Base-by-base conservation (phyloP, 495 filamentous ascomycete genomes). In the Penicillium paradoxum region DNA sequence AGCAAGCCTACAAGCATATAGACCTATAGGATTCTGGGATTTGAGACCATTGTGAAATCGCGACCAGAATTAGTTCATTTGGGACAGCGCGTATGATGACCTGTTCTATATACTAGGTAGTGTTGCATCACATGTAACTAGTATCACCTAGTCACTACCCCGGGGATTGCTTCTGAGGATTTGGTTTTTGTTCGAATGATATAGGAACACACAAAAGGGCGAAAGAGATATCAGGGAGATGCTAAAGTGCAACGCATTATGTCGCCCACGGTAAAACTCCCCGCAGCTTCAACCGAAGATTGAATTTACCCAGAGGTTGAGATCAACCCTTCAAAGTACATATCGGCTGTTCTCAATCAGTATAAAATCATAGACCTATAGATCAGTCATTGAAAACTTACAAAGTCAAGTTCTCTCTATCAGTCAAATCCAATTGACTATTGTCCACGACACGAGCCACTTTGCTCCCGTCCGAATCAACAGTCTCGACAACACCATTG, bases 381-480 rank as follows among this genome's bases (percentile, higher is more conserved):
- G 18, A 18, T 8, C 5, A 15, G 15, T 8, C 6, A 6, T 10
- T n/a, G n/a, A 41, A 10, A 48, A 66, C 68, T 65, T 48, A 71
- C 68, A 74, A 74, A 1, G 59, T 66, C 47, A 73, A 51, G 53
- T 74, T 74, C 53, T 73, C 70, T 27, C 57, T 55, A 51, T 74
- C 70, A n/a, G 71, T 73, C 38, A 74, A 49, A 58, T 74, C 71
- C 36, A 74, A 50, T 42, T 73, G 71, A 44, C 54, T 72, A 22
- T 62, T 62, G 45, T 73, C 66, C 4, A 73, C 69, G 3, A 71
- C 60, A 33, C 65, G 62, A 25, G 64, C 52, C 0, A 54, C 49
- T 47, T 54, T 67, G 6, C 48, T 54, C n/a, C 69, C 69, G 30
- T 59, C 63, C 5, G 61, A 61, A 45, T 67, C 59, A 7, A 64